Evolutionary conservation across 306 rosid species (phyloP).

Genomic region (Coriaria nepalensis): DNA sequence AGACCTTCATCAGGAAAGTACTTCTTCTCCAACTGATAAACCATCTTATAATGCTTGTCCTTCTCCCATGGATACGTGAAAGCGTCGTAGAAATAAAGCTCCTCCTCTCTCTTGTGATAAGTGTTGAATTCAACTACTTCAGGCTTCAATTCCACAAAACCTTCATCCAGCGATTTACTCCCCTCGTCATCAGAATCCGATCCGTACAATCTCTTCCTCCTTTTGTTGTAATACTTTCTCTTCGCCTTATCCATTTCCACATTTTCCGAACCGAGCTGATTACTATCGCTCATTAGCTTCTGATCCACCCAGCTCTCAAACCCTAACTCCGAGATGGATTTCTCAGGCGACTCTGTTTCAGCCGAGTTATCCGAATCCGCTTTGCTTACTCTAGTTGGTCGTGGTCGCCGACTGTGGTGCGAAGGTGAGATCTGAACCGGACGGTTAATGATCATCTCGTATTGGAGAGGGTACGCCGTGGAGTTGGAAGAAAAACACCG

Average conservation of each 20-base stretch:
- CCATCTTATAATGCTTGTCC: slow-evolving; percentile 85
- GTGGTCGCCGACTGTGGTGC: slow-evolving; percentile 18
- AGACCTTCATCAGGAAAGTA: slow-evolving; percentile 71
- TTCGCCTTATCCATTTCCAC: slow-evolving; percentile 56
- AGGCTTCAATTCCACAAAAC: slow-evolving; percentile 63
- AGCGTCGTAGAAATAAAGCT: slow-evolving; percentile 58
- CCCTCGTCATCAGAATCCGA: slow-evolving; percentile 59
- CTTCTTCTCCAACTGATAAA: slow-evolving; percentile 82
- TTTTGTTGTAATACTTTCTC: slow-evolving; percentile 64
- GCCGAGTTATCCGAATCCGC: slow-evolving; percentile 20
- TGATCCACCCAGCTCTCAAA: slow-evolving; percentile 52
- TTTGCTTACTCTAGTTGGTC: slow-evolving; percentile 23
- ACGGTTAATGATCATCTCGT: slow-evolving; percentile 67
- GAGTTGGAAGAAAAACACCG: slow-evolving; percentile 31
- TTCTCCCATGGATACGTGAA: slow-evolving; percentile 88
- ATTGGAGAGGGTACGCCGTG: slow-evolving; percentile 72
- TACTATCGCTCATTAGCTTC: slow-evolving; percentile 26
- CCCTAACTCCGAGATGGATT: slow-evolving; percentile 28
- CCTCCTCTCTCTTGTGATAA: slow-evolving; percentile 71
- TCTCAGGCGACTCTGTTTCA: slow-evolving; percentile 16
- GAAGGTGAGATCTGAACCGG: slow-evolving; percentile 35
- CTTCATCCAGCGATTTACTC: slow-evolving; percentile 21
- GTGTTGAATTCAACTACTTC: slow-evolving; percentile 68
- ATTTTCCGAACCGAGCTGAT: slow-evolving; percentile 14
- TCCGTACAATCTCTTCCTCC: slow-evolving; percentile 79